Conservation (phyloP, 1,139 yeast species). For the Hemisphaericaspora xylanilytica region DNA sequence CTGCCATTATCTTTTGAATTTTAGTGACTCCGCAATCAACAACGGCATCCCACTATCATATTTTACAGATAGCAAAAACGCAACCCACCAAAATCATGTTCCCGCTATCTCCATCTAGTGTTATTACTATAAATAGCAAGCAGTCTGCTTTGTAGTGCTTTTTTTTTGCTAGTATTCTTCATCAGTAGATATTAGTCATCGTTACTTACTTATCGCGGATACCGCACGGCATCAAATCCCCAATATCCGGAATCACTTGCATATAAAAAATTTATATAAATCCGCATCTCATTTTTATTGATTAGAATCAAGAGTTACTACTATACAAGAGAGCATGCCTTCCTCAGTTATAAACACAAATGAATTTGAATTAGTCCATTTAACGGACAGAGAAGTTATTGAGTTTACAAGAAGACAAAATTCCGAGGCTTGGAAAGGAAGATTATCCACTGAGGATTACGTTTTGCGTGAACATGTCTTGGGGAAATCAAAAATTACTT, state of each 20-base stretch:
- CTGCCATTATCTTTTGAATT: not conserved
- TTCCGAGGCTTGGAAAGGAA: conserved; percentile 53
- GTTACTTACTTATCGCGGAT: too few species aligned
- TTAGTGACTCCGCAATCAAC: not conserved
- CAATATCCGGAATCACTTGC: too few species aligned
- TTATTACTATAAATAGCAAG: too few species aligned
- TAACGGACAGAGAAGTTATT: conserved; percentile 41
- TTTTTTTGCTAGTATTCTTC: not conserved
- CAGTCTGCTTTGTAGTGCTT: too few species aligned
- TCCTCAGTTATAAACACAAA: conserved; percentile 7
- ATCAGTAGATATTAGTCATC: too few species aligned
- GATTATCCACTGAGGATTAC: conserved; percentile 46
- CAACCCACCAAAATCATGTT: too few species aligned
- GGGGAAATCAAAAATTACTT: conserved; percentile 34
- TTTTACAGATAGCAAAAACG: too few species aligned
- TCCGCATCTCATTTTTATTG: too few species aligned
- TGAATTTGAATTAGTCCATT: conserved; percentile 20
- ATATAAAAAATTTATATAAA: too few species aligned
- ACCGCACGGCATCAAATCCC: conserved; percentile 1
- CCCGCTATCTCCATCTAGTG: too few species aligned
- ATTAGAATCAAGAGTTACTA: not conserved
- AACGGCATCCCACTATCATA: too few species aligned
- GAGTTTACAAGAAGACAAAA: conserved; percentile 49
- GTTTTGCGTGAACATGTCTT: conserved; percentile 48
- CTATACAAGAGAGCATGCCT: conserved; percentile 3